Conservation (phyloP, 2,329 filamentous ascomycete genomes). For the Meredithiella fracta region DNA sequence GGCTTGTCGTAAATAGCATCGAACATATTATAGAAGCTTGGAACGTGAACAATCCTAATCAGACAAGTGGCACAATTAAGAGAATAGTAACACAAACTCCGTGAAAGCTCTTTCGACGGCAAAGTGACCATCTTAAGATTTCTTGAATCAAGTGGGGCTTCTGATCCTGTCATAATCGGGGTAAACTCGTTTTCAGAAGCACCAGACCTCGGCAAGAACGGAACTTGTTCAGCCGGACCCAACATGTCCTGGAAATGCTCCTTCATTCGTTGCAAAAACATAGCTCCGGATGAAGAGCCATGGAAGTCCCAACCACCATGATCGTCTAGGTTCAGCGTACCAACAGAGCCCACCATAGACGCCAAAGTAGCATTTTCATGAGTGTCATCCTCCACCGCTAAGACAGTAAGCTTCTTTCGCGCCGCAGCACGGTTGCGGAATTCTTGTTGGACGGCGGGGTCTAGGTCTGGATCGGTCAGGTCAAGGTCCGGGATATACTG, state of each 20-base stretch:
- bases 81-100: constrained; percentile 36
- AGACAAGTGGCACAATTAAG: constrained; percentile 41
- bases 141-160: constrained; percentile 23
- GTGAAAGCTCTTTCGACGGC: constrained; percentile 44
- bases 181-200: constrained; percentile 34
- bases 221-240: constrained; percentile 42
- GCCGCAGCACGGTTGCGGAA: constrained; percentile 38
- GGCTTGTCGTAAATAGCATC: constrained; percentile 61
- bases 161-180: constrained; percentile 53
- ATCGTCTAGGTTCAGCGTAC: constrained; percentile 81
- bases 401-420: constrained; percentile 22
- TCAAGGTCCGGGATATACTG: constrained; percentile 72
- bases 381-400: constrained; percentile 21
- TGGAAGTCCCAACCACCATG: constrained; percentile 89
- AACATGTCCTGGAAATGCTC: constrained; percentile 71
- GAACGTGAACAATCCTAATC: constrained; percentile 60
- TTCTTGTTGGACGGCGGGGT: constrained; percentile 59
- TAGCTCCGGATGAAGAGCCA: constrained; percentile 77
- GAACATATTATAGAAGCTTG: constrained; percentile 62
- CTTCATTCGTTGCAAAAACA: constrained; percentile 74
- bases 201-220: constrained; percentile 39
- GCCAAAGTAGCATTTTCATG: constrained; percentile 59
- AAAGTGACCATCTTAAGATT: constrained; percentile 43
- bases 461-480: constrained; percentile 68
- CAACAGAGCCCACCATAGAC: constrained; percentile 89